Conservation (phyloP, 2,329 filamentous ascomycete genomes). For the Xylaria sp. region DNA sequence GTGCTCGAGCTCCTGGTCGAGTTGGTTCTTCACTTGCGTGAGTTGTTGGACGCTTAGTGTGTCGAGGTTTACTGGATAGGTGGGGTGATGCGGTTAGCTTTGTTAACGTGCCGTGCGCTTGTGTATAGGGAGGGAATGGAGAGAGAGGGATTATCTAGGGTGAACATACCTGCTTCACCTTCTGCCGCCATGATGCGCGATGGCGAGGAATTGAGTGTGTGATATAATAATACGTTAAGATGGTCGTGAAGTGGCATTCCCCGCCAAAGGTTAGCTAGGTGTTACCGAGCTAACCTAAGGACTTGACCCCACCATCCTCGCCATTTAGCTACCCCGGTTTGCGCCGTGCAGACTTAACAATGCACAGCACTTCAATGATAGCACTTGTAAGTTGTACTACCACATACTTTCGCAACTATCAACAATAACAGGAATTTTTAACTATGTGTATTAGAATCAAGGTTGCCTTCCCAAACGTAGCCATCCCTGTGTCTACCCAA, state of each 20-base stretch:
- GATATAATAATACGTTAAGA: not conserved
- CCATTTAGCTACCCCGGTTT: not conserved
- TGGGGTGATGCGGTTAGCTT: slow-evolving; percentile 8
- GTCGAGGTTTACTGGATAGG: slow-evolving; percentile 69
- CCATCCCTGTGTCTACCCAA: too few species aligned
- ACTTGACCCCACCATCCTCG: not conserved
- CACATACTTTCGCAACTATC: too few species aligned
- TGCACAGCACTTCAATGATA: not conserved
- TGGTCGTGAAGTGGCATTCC: not conserved
- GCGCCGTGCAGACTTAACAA: not conserved
- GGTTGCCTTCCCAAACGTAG: too few species aligned
- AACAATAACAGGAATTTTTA: too few species aligned
- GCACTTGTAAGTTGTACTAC: too few species aligned
- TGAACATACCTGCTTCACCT: slow-evolving; percentile 36
- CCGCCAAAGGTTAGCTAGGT: not conserved
- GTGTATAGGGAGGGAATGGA: not conserved
- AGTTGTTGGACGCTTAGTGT: slow-evolving; percentile 87
- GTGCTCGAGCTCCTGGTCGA: slow-evolving; percentile 96
- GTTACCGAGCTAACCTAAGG: not conserved
- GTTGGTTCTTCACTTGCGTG: slow-evolving; percentile 90
- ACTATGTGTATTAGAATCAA: too few species aligned
- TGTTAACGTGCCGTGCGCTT: not conserved
- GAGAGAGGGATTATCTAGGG: not conserved
- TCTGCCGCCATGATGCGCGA: slow-evolving; percentile 34
- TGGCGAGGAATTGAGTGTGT: not conserved